Base-by-base conservation (phyloP, 805 yeast species). In the Cyberlindnera americana region DNA sequence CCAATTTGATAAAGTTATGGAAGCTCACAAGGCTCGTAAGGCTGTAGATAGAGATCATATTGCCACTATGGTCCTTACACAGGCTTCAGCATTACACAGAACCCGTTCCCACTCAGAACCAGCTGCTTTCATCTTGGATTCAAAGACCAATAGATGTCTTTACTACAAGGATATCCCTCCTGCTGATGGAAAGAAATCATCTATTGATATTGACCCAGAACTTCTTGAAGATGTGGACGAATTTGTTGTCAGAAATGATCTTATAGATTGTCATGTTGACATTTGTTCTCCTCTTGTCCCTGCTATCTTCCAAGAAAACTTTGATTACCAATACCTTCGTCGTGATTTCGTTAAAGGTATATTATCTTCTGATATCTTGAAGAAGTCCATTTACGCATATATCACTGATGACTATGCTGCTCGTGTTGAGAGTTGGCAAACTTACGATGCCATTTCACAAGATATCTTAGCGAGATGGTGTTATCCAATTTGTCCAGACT, bases 211-310 rank as follows among this genome's bases (percentile, higher is more conserved):
- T 34, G 96, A 89, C 56, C 84, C 91, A 0, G 98, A 93, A 59
- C 66, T 93, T 33, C 69, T 90, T 49, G 88, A 81, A 44, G 70
- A 63, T 43, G 80, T 85, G 24, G 82, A 77, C 32, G 95, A 86
- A 46, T 80, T 93, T 50, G 75, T 76, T 9, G 70, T 93, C 42
- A 77, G 96, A 57, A 93, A 93, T 61, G 98, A 93, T 62, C 74
- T 93, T 48, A 90, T 93, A 43, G 99, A 93, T 66, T 93, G 99
- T 61, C 93, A 85, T 59, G 89, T 93, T 40, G 99, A 93, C 64
- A 88, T 93, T 45, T 93, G 99, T 63, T 74, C 97, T 6, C 88
- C 95, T 2, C 88, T 82, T 49, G 96, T 93, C 10, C 97, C 97
- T 1, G 93, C 95, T 13, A 82, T 91, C 45, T 93, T 91, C 66